A percentile compares a stretch with the other conserved stretches of the same genome.
Conservation (phyloP, 1,139 yeast species). For the Debaryomyces psychrophilus region DNA sequence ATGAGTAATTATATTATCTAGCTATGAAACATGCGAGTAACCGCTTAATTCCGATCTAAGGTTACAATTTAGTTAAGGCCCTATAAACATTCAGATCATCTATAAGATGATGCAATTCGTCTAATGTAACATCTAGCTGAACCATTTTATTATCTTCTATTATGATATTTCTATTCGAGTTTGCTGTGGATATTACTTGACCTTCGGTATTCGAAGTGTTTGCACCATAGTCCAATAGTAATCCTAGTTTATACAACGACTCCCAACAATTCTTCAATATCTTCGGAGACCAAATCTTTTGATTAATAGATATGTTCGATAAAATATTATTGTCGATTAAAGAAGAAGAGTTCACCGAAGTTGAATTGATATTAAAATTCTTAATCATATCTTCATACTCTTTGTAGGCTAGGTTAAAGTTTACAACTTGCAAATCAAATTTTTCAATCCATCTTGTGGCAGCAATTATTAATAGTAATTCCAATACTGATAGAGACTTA, state of each 20-base stretch:
- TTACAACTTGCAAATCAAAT: constrained; percentile 57
- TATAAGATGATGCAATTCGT: constrained; percentile 41
- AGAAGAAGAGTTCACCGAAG: constrained; percentile 38
- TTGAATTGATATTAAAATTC: constrained; percentile 42
- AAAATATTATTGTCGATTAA: constrained; percentile 34
- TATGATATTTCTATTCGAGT: constrained; percentile 33
- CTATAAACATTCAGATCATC: constrained; percentile 35
- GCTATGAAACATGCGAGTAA: constrained; percentile 1
- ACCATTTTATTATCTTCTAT: constrained; percentile 52
- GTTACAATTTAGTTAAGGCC: constrained; percentile 33
- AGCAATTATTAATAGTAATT: constrained; percentile 66
- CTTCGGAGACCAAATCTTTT: constrained; percentile 52
- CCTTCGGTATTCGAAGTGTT: constrained; percentile 39
- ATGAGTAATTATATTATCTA: constrained; percentile 1
- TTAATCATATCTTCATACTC: constrained; percentile 70
- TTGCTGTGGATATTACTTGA: constrained; percentile 33
- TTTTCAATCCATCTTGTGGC: constrained; percentile 73
- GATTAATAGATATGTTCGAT: constrained; percentile 40
- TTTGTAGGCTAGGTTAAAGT: constrained; percentile 75
- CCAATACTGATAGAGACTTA: constrained; percentile 64
- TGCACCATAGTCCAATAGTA: constrained; percentile 38
- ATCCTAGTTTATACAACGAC: constrained; percentile 39
- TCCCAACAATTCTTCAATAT: constrained; percentile 62
- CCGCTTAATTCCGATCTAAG: neutral
- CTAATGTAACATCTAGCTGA: constrained; percentile 49